Percentiles rank a stretch among this genome's conserved stretches.
phyloP scores from a whole-genome alignment of 306 rosid species.

The Adenanthera pavonina region DNA sequence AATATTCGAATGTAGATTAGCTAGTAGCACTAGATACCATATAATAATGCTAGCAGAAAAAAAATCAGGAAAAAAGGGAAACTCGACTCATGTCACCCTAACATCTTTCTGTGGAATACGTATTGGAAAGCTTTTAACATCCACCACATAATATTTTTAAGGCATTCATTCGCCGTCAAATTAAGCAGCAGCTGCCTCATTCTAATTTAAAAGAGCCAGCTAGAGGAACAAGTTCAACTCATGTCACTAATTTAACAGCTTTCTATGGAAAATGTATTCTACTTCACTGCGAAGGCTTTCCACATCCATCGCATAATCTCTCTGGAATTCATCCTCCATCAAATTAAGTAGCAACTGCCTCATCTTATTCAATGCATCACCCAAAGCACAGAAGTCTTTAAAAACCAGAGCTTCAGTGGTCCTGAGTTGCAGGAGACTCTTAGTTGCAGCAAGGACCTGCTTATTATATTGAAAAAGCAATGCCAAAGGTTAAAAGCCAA shows the following conservation, averaged over 20 bases:
- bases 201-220: not conserved
- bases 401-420: constrained; percentile 67
- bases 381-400: constrained; percentile 69
- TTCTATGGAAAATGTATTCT: constrained; percentile 57
- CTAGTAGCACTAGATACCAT: no score
- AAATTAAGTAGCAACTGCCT: constrained; percentile 58
- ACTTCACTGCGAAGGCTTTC: constrained; percentile 77
- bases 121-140: no score
- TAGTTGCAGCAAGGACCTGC: constrained; percentile 78
- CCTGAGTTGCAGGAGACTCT: constrained; percentile 71
- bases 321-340: constrained; percentile 60
- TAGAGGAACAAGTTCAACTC: constrained; percentile 14
- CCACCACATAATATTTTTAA: no score
- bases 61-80: no score
- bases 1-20: no score
- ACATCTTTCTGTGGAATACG: no score
- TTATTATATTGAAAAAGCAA: constrained; percentile 32
- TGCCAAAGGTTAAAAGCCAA: constrained; percentile 31
- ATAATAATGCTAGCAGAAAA: no score
- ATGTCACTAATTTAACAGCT: constrained; percentile 52
- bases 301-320: constrained; percentile 72
- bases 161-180: no score
- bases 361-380: constrained; percentile 73
- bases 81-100: no score
- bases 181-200: no score